Percentiles rank a stretch among this genome's conserved stretches.
Evolutionary conservation across 2,329 filamentous ascomycete species (phyloP).

Genomic region (Claviceps africana): DNA sequence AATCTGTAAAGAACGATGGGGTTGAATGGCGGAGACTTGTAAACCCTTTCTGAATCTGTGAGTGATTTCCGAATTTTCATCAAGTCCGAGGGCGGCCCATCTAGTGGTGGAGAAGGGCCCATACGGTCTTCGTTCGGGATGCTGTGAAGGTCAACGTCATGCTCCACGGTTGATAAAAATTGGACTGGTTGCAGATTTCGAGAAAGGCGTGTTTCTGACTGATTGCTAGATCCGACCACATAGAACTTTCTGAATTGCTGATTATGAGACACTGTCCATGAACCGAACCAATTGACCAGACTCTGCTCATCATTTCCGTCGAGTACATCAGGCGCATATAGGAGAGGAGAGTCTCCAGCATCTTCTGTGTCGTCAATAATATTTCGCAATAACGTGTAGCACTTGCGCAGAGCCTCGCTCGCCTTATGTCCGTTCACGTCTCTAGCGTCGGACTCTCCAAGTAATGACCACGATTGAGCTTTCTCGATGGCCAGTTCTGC

Average conservation of each 20-base stretch:
- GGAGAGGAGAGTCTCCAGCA: constrained; percentile 18
- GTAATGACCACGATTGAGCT: constrained; percentile 1
- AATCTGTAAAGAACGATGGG: constrained; percentile 21
- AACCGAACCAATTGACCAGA: constrained; percentile 48
- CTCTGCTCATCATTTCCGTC: constrained; percentile 47
- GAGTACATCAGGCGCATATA: constrained; percentile 33
- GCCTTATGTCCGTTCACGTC: constrained; percentile 2
- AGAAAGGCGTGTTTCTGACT: constrained; percentile 10
- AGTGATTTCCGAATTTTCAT: constrained; percentile 1
- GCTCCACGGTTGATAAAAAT: not conserved
- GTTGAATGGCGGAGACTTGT: constrained; percentile 2
- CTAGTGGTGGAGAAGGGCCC: not conserved
- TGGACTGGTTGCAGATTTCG: constrained; percentile 10
- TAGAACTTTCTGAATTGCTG: constrained; percentile 40
- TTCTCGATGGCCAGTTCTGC: constrained; percentile 14
- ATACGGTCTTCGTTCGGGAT: not conserved
- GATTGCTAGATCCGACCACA: constrained; percentile 34
- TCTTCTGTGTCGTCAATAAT: constrained; percentile 9
- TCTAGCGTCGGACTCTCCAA: not conserved
- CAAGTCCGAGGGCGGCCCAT: not conserved
- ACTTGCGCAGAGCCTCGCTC: constrained; percentile 12
- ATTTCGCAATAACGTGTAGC: constrained; percentile 9
- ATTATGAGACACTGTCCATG: constrained; percentile 37
- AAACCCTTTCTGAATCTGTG: not conserved
- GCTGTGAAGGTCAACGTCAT: not conserved